phyloP scores from a whole-genome alignment of 257 asterid species.

The Penstemon eatonii region DNA sequence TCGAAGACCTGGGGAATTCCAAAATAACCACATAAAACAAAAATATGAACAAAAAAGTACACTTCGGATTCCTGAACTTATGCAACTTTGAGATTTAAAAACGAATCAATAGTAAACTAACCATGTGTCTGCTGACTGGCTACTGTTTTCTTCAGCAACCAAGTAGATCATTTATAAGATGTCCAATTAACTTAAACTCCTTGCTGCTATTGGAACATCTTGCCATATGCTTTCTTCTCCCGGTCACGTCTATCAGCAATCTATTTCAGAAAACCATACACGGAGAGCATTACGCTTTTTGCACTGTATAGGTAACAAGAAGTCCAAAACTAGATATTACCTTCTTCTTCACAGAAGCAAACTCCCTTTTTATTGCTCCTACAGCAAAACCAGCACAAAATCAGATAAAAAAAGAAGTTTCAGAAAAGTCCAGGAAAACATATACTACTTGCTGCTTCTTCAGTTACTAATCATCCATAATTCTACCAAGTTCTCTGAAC shows the following conservation, averaged over 20 bases:
- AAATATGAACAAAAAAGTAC: background rate
- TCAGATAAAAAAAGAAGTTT: constrained; percentile 14
- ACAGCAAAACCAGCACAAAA: constrained; percentile 26
- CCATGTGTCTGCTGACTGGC: constrained; percentile 33
- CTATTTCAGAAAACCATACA: constrained; percentile 34
- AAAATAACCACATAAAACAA: background rate
- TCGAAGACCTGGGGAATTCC: constrained; percentile 21
- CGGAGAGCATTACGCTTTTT: constrained; percentile 26
- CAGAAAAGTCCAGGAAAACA: background rate
- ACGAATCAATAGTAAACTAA: constrained; percentile 21
- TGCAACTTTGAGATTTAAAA: background rate
- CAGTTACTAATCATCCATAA: no score
- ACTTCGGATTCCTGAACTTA: background rate
- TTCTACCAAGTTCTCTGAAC: no score
- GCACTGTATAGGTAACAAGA: background rate
- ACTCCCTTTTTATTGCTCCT: constrained; percentile 84
- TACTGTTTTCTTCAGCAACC: constrained; percentile 31
- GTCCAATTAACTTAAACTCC: constrained; percentile 8
- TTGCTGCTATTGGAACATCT: constrained; percentile 54
- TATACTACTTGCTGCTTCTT: no score
- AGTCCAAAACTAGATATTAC: constrained; percentile 30
- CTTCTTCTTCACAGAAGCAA: constrained; percentile 81
- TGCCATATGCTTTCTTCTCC: constrained; percentile 79
- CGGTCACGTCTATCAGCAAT: constrained; percentile 69
- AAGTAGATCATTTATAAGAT: constrained; percentile 14